phyloP scores from a whole-genome alignment of 2,329 filamentous ascomycete species.

The Cercospora zeina region DNA sequence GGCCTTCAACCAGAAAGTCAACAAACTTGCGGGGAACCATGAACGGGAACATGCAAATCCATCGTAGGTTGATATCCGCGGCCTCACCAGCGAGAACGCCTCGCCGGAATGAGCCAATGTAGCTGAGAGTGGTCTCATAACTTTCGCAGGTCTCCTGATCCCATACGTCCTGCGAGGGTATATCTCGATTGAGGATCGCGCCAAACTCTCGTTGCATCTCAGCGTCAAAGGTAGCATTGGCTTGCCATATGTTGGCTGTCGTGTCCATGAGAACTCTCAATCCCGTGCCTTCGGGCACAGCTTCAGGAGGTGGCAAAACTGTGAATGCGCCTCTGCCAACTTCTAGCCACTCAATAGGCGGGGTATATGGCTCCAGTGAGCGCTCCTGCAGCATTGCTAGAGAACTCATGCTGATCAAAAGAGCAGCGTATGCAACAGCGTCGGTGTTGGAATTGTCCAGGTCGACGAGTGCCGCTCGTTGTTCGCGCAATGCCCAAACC shows the following conservation, averaged over 20 bases:
- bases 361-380: constrained; percentile 33
- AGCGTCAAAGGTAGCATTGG: constrained; percentile 25
- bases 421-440: constrained; percentile 35
- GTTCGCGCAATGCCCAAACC: constrained; percentile 35
- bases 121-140: constrained; percentile 37
- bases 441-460: constrained; percentile 36
- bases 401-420: constrained; percentile 36
- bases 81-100: constrained; percentile 33
- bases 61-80: constrained; percentile 33
- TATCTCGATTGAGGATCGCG: constrained; percentile 30
- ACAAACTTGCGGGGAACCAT: constrained; percentile 38
- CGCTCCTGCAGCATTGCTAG: constrained; percentile 38
- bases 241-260: constrained; percentile 30
- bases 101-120: constrained; percentile 35
- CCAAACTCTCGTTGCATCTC: constrained; percentile 31
- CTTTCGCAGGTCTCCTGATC: constrained; percentile 31
- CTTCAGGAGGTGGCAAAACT: constrained; percentile 32
- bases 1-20: constrained; percentile 37
- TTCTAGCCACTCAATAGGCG: constrained; percentile 40
- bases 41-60: constrained; percentile 39
- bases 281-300: constrained; percentile 29
- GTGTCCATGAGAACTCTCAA: constrained; percentile 33
- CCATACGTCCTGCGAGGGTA: constrained; percentile 27
- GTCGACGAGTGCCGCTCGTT: constrained; percentile 34
- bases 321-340: constrained; percentile 35